phyloP scores from a whole-genome alignment of 1,284 basidiomycete species.

The Abortiporus biennis region DNA sequence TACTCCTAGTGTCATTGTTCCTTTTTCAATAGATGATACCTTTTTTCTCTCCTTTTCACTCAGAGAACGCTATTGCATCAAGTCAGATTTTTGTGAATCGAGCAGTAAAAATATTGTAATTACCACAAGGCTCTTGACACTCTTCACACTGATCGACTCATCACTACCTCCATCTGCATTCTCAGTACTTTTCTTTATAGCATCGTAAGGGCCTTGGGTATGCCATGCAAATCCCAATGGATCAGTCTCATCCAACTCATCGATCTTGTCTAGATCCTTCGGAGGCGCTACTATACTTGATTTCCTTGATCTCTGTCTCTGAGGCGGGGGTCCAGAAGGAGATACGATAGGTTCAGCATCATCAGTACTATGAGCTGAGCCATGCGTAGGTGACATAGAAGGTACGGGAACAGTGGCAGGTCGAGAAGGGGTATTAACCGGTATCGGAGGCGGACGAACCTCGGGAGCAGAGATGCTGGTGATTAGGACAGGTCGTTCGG shows the following conservation, averaged over 20 bases:
- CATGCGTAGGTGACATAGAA: too few species aligned
- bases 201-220: constrained; percentile 64
- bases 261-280: constrained; percentile 58
- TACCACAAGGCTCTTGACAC: too few species aligned
- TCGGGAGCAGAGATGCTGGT: constrained; percentile 22
- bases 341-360: too few species aligned
- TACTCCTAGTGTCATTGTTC: too few species aligned
- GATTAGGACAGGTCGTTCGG: constrained; percentile 12
- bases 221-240: constrained; percentile 57
- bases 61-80: too few species aligned
- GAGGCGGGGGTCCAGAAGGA: constrained; percentile 6
- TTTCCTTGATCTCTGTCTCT: constrained; percentile 18
- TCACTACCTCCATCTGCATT: too few species aligned
- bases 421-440: constrained; percentile 15
- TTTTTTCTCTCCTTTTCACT: too few species aligned
- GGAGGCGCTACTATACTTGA: constrained; percentile 20
- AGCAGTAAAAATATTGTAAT: too few species aligned
- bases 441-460: constrained; percentile 13
- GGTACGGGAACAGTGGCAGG: constrained; percentile 14
- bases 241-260: constrained; percentile 69
- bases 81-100: too few species aligned
- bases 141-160: too few species aligned
- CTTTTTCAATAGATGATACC: too few species aligned
- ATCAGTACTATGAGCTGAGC: too few species aligned
- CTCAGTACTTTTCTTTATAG: constrained; percentile 9